Conservation (phyloP, 2,329 filamentous ascomycete species). For the Paraphoma sp. region DNA sequence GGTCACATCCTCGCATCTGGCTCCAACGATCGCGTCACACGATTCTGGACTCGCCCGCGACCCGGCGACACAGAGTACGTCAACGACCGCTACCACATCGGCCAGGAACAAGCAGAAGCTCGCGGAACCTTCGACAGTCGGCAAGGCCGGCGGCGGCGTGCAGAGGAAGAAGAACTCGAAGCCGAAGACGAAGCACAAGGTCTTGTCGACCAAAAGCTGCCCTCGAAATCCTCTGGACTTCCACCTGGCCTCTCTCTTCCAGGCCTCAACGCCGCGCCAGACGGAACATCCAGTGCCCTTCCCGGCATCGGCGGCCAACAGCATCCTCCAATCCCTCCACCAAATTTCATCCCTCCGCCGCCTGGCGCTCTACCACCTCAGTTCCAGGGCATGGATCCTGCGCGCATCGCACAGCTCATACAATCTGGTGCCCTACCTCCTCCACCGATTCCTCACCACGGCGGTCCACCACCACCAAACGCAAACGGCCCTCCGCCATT, state of each 20-base stretch:
- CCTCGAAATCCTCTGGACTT: slow-evolving; percentile 65
- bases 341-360: slow-evolving; percentile 24
- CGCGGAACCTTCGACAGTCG: slow-evolving; percentile 93
- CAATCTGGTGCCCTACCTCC: slow-evolving; percentile 45
- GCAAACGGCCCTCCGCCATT: slow-evolving; percentile 25
- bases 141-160: slow-evolving; percentile 76
- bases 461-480: slow-evolving; percentile 28
- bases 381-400: slow-evolving; percentile 35
- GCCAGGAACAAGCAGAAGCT: slow-evolving; percentile 89
- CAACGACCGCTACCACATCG: slow-evolving; percentile 94
- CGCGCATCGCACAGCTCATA: slow-evolving; percentile 44
- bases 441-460: slow-evolving; percentile 39
- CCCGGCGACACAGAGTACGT: slow-evolving; percentile 86
- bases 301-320: slow-evolving; percentile 55
- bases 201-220: slow-evolving; percentile 88
- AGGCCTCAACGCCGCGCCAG: slow-evolving; percentile 42
- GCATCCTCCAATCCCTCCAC: slow-evolving; percentile 32
- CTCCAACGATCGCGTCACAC: slow-evolving; percentile 93
- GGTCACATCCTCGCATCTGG: slow-evolving; percentile 95
- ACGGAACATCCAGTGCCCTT: slow-evolving; percentile 55
- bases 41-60: slow-evolving; percentile 92
- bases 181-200: slow-evolving; percentile 92
- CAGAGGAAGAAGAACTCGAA: slow-evolving; percentile 94
- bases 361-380: slow-evolving; percentile 16
- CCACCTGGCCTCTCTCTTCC: slow-evolving; percentile 63